A percentile compares a stretch with the other conserved stretches of the same genome.
Evolutionary conservation across 345 rosid species (phyloP).

Genomic region (Turnera subulata): DNA sequence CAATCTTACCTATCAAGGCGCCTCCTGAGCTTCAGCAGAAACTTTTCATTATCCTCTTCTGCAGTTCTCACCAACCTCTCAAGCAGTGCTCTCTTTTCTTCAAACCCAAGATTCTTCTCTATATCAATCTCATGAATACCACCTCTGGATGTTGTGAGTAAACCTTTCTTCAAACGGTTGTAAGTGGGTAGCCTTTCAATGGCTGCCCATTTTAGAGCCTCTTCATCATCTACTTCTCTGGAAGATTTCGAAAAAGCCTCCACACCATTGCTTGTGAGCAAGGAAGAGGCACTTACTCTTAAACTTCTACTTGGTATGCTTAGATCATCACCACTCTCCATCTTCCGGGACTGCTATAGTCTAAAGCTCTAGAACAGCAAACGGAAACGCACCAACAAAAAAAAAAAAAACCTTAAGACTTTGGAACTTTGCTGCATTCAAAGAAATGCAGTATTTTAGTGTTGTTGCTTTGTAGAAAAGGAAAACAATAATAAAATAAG

Average conservation of each 20-base stretch:
- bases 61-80: conserved; percentile 12
- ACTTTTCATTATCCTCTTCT: conserved; percentile 15
- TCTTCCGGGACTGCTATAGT: no score
- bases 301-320: conserved; percentile 38
- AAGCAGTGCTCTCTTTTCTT: conserved; percentile 9
- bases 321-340: conserved; percentile 14
- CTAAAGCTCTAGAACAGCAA: no score
- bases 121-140: conserved; percentile 16
- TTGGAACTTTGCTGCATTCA: no score
- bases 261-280: background rate
- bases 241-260: conserved; percentile 34
- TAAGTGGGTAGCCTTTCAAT: conserved; percentile 43
- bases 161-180: conserved; percentile 37
- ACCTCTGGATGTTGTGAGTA: conserved; percentile 14
- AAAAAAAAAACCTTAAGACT: no score
- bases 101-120: conserved; percentile 13
- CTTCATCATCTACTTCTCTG: conserved; percentile 54
- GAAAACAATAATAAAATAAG: no score
- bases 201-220: conserved; percentile 45
- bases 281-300: background rate
- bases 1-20: conserved; percentile 18
- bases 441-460: no score
- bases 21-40: conserved; percentile 9
- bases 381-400: no score
- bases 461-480: no score